A percentile compares a stretch with the other conserved stretches of the same genome.
Evolutionary conservation across 225 moss, liverwort and hornwort species (phyloP).

Genomic region (Bryoerythrophyllum caledonicum): DNA sequence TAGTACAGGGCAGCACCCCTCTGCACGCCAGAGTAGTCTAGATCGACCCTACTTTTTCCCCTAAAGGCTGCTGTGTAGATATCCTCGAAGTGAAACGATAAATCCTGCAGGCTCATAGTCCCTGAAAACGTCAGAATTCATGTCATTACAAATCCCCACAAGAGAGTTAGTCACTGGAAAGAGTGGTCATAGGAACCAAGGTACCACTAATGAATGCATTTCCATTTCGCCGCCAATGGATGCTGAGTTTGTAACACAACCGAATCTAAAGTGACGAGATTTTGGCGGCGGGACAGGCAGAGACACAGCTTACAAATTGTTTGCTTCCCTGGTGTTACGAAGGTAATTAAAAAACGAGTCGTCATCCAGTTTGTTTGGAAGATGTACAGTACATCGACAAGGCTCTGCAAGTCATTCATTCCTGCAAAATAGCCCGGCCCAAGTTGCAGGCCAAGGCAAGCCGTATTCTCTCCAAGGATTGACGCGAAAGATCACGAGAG

Average conservation of each 20-base stretch:
- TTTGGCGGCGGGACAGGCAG: not conserved
- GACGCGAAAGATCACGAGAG: slow-evolving; percentile 58
- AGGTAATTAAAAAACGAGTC: not conserved
- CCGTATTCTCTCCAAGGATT: slow-evolving; percentile 77
- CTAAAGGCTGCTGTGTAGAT: not conserved
- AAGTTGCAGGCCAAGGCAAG: slow-evolving; percentile 92
- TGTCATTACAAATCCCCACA: not conserved
- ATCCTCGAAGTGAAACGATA: not conserved
- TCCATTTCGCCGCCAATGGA: not conserved
- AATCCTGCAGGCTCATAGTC: not conserved
- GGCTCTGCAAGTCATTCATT: slow-evolving; percentile 55
- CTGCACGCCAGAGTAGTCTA: not conserved
- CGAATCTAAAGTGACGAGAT: not conserved
- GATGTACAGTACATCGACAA: slow-evolving; percentile 32
- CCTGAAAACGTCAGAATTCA: not conserved
- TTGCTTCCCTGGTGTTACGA: not conserved
- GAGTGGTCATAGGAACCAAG: not conserved
- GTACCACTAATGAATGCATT: too few relatives aligned
- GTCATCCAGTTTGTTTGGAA: slow-evolving; percentile 24
- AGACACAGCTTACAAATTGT: slow-evolving; percentile 3
- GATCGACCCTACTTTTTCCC: not conserved
- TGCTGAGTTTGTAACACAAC: not conserved
- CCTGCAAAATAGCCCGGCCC: slow-evolving; percentile 80
- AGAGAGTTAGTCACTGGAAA: not conserved
- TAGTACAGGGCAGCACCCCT: not conserved